Evolutionary conservation across 768 basidiomycete genomes (phyloP).

Genomic region (Trametes coccinea): DNA sequence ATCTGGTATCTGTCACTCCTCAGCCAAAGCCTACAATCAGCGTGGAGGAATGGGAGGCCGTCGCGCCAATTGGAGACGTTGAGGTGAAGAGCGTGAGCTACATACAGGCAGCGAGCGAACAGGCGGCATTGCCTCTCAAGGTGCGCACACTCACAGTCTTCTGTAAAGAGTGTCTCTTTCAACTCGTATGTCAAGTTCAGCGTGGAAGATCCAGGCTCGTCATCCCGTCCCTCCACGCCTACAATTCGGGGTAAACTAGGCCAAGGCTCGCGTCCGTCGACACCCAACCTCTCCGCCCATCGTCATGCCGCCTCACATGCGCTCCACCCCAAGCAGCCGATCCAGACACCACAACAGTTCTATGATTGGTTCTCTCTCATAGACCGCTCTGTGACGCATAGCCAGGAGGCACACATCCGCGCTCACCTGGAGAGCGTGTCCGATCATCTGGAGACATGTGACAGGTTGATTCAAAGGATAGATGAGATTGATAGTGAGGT

Average conservation of each 20-base stretch:
- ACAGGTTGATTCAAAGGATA: constrained; percentile 68
- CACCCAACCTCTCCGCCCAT: constrained; percentile 22
- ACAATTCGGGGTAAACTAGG: constrained; percentile 27
- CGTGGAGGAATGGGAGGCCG: constrained; percentile 91
- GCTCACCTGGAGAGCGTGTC: constrained; percentile 78
- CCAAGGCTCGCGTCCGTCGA: constrained; percentile 30
- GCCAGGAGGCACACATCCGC: constrained; percentile 91
- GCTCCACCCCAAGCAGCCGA: constrained; percentile 72
- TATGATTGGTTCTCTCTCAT: constrained; percentile 95
- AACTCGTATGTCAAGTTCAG: constrained; percentile 39
- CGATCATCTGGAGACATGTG: constrained; percentile 77
- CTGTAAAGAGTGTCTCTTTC: neutral
- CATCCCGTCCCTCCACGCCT: constrained; percentile 52
- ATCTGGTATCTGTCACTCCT: constrained; percentile 26
- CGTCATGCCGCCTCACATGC: constrained; percentile 41
- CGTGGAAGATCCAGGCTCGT: constrained; percentile 38
- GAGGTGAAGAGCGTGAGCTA: constrained; percentile 65
- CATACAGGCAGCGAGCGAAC: constrained; percentile 63
- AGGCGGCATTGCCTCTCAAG: constrained; percentile 69
- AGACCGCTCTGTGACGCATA: constrained; percentile 87
- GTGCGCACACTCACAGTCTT: constrained; percentile 41
- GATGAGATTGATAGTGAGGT: constrained; percentile 75
- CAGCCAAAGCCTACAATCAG: constrained; percentile 52
- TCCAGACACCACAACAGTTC: constrained; percentile 93
- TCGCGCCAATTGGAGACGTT: constrained; percentile 70